These are phyloP conservation scores for Pyrus hybrid DNA, from an alignment of 331 rosid genomes.

Conservation along the genomic window DNA sequence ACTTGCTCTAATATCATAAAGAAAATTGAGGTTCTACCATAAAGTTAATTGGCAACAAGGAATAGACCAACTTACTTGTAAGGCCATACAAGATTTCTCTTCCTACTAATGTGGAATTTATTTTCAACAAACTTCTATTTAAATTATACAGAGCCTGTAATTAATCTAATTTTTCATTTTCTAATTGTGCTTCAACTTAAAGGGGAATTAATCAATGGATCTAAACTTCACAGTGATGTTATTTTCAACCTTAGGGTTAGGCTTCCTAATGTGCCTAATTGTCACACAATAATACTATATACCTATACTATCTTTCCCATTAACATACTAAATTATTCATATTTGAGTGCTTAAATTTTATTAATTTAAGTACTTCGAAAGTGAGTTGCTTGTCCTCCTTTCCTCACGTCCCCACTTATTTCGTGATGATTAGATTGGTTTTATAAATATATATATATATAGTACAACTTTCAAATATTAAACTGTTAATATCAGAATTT, in stretches of 20 bases:
- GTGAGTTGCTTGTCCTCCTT: conserved; percentile 23
- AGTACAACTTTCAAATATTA: conserved; percentile 21
- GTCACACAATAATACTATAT: neutral
- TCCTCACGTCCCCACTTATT: conserved; percentile 44
- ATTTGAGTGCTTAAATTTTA: conserved; percentile 25
- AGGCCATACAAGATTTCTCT: too few relatives aligned
- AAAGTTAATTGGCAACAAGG: too few relatives aligned
- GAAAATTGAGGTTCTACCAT: too few relatives aligned
- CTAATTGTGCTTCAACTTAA: neutral
- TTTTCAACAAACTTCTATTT: neutral
- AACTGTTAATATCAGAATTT: conserved; percentile 16
- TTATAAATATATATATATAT: conserved; percentile 16
- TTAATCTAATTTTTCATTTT: too few relatives aligned
- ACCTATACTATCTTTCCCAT: conserved; percentile 9
- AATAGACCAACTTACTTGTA: too few relatives aligned
- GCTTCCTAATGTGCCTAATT: conserved; percentile 16
- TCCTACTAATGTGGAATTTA: too few relatives aligned
- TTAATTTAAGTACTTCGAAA: conserved; percentile 32
- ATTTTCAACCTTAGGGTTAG: conserved; percentile 5
- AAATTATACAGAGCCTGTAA: neutral
- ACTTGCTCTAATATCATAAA: too few relatives aligned
- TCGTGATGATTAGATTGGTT: conserved; percentile 44
- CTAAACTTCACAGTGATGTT: conserved; percentile 27
- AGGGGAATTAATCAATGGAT: neutral
- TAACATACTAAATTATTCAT: conserved; percentile 8